A percentile compares a stretch with the other conserved stretches of the same genome.
These are phyloP conservation scores for Penicillium sp. DNA, from an alignment of 2,329 filamentous ascomycete species.

Conservation along the genomic window DNA sequence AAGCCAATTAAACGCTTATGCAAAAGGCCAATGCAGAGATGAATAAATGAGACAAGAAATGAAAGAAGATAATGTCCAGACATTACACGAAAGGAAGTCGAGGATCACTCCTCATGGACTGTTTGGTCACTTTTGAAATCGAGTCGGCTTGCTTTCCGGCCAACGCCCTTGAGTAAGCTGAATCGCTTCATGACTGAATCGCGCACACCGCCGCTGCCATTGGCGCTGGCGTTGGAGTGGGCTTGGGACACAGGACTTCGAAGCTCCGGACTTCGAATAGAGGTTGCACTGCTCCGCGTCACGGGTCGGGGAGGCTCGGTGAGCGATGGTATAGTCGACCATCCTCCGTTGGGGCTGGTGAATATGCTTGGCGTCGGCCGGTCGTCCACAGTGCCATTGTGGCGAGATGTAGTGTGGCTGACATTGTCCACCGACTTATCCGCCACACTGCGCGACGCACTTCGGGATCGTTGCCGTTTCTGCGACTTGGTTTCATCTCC, in stretches of 20 bases:
- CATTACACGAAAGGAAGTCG: slow-evolving; percentile 29
- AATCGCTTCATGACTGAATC: slow-evolving; percentile 77
- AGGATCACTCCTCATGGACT: slow-evolving; percentile 43
- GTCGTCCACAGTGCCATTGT: slow-evolving; percentile 28
- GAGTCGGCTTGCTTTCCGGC: slow-evolving; percentile 68
- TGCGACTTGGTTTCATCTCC: slow-evolving; percentile 30
- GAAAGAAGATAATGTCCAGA: slow-evolving; percentile 30
- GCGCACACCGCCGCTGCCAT: slow-evolving; percentile 43
- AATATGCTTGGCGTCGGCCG: slow-evolving; percentile 22
- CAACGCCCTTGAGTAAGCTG: slow-evolving; percentile 73
- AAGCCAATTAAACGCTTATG: slow-evolving; percentile 24
- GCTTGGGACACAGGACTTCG: slow-evolving; percentile 35
- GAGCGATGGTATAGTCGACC: slow-evolving; percentile 41
- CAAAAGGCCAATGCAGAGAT: slow-evolving; percentile 16
- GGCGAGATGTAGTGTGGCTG: slow-evolving; percentile 35
- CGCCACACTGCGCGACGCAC: slow-evolving; percentile 33
- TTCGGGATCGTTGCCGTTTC: slow-evolving; percentile 33
- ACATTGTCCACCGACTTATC: slow-evolving; percentile 36
- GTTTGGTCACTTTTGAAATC: slow-evolving; percentile 45
- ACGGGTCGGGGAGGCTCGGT: slow-evolving; percentile 40
- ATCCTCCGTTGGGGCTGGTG: slow-evolving; percentile 33
- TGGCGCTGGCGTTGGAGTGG: slow-evolving; percentile 41
- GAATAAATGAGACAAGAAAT: slow-evolving; percentile 5
- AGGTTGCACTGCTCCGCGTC: slow-evolving; percentile 35
- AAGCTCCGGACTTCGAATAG: slow-evolving; percentile 25